These are phyloP conservation scores for Exserohilum rostratum DNA, from an alignment of 2,329 filamentous ascomycete species.

Conservation along the genomic window DNA sequence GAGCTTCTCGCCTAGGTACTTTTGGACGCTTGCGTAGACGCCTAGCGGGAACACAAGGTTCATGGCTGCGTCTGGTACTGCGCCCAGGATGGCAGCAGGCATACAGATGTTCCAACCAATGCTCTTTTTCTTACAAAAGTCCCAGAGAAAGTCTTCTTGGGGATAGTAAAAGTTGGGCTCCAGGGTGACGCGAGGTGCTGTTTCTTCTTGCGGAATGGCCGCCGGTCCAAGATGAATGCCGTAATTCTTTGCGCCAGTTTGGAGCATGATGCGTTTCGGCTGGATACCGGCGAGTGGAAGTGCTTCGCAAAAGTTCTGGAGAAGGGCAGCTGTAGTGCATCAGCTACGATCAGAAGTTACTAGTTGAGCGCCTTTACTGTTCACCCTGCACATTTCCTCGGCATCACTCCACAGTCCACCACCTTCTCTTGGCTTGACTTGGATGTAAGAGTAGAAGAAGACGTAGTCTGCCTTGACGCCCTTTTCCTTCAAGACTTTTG, in stretches of 20 bases:
- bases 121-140: slow-evolving; percentile 49
- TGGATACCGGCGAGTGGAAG: slow-evolving; percentile 51
- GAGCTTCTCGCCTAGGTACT: slow-evolving; percentile 50
- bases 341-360: too few species aligned
- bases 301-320: slow-evolving; percentile 57
- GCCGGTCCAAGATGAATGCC: slow-evolving; percentile 56
- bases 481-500: slow-evolving; percentile 40
- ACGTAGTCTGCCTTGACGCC: slow-evolving; percentile 52
- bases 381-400: slow-evolving; percentile 58
- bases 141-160: slow-evolving; percentile 58
- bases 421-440: slow-evolving; percentile 55
- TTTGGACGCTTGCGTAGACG: slow-evolving; percentile 58
- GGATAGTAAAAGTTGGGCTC: slow-evolving; percentile 63
- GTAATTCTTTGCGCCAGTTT: slow-evolving; percentile 62
- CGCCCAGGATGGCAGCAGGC: slow-evolving; percentile 57
- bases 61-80: slow-evolving; percentile 58
- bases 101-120: slow-evolving; percentile 56
- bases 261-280: slow-evolving; percentile 57
- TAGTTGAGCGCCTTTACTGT: too few species aligned
- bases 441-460: slow-evolving; percentile 64
- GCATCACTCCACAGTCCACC: slow-evolving; percentile 57
- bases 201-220: slow-evolving; percentile 54
- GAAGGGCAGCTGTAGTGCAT: too few species aligned
- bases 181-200: slow-evolving; percentile 51
- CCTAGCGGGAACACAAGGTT: slow-evolving; percentile 57